phyloP scores from a whole-genome alignment of 371 early-diverging fungal species.

The Nematocida minor region DNA sequence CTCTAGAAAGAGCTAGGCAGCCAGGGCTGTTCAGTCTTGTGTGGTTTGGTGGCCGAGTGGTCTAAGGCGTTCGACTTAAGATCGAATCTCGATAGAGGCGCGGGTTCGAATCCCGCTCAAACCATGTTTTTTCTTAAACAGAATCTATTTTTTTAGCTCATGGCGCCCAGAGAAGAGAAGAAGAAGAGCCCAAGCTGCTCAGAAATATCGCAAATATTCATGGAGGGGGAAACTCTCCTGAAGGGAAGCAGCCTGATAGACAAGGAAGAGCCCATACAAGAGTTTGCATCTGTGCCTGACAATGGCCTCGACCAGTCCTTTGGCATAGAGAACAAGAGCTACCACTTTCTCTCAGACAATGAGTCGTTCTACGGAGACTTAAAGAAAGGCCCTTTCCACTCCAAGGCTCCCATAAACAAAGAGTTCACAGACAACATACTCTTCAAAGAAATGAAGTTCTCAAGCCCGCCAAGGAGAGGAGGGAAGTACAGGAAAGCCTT shows the following conservation, averaged over 20 bases:
- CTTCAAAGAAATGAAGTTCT: constrained; percentile 12
- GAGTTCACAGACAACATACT: constrained; percentile 2
- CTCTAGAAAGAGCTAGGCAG: too few species aligned
- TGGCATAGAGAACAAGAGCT: constrained; percentile 24
- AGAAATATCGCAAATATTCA: not conserved
- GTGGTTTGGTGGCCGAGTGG: constrained; percentile 59
- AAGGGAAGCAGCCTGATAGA: not conserved
- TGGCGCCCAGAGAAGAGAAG: constrained; percentile 8
- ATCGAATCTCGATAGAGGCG: constrained; percentile 56
- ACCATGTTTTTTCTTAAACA: constrained; percentile 28
- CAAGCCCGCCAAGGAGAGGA: constrained; percentile 21
- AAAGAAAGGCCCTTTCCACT: not conserved
- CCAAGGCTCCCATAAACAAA: not conserved
- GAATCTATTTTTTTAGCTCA: not conserved
- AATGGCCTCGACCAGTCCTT: constrained; percentile 26
- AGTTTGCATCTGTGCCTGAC: not conserved
- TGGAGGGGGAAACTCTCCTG: not conserved
- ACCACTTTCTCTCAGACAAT: not conserved
- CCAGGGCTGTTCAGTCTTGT: not conserved
- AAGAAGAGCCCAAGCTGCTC: not conserved
- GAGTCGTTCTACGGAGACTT: constrained; percentile 17
- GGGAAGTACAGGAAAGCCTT: not conserved
- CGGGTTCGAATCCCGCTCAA: constrained; percentile 61
- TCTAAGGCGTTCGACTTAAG: constrained; percentile 60
- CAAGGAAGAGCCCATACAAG: not conserved